These are phyloP conservation scores for Barnettozyma wickerhamii DNA, from an alignment of 805 yeast species.

Conservation along the genomic window DNA sequence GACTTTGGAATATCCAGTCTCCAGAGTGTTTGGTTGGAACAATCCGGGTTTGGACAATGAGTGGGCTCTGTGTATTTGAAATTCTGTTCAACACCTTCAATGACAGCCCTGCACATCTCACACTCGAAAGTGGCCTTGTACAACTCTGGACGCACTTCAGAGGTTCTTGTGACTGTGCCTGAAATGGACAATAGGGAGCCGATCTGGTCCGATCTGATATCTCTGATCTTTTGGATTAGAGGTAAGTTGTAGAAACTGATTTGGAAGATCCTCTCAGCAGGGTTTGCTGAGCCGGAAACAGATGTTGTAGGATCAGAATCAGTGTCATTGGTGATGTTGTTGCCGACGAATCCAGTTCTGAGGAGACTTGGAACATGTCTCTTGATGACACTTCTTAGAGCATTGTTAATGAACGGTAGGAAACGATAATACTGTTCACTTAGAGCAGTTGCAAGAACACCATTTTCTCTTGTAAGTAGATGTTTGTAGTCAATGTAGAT, in stretches of 20 bases:
- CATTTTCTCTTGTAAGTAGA: slow-evolving; percentile 68
- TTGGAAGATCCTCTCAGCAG: slow-evolving; percentile 75
- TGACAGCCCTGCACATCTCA: slow-evolving; percentile 78
- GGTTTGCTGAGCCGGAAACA: slow-evolving; percentile 30
- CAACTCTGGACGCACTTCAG: slow-evolving; percentile 94
- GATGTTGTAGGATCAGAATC: slow-evolving; percentile 36
- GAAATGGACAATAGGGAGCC: slow-evolving; percentile 81
- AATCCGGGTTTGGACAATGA: slow-evolving; percentile 80
- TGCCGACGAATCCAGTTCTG: slow-evolving; percentile 35
- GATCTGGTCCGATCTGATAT: slow-evolving; percentile 81
- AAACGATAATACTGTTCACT: slow-evolving; percentile 91
- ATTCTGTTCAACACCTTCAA: slow-evolving; percentile 87
- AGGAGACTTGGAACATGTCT: slow-evolving; percentile 72
- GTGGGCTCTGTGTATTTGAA: slow-evolving; percentile 95
- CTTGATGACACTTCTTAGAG: slow-evolving; percentile 67
- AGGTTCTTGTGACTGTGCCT: slow-evolving; percentile 94
- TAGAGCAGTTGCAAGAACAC: slow-evolving; percentile 85
- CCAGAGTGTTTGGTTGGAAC: slow-evolving; percentile 86
- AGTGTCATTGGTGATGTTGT: slow-evolving; percentile 24
- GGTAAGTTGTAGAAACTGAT: slow-evolving; percentile 88
- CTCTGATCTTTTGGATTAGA: slow-evolving; percentile 77
- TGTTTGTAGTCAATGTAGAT: slow-evolving; percentile 85
- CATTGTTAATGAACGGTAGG: slow-evolving; percentile 75
- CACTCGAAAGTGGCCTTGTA: slow-evolving; percentile 84
- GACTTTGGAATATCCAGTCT: slow-evolving; percentile 78